phyloP scores from a whole-genome alignment of 768 basidiomycete genomes.

The Rhodotorula graminis region DNA sequence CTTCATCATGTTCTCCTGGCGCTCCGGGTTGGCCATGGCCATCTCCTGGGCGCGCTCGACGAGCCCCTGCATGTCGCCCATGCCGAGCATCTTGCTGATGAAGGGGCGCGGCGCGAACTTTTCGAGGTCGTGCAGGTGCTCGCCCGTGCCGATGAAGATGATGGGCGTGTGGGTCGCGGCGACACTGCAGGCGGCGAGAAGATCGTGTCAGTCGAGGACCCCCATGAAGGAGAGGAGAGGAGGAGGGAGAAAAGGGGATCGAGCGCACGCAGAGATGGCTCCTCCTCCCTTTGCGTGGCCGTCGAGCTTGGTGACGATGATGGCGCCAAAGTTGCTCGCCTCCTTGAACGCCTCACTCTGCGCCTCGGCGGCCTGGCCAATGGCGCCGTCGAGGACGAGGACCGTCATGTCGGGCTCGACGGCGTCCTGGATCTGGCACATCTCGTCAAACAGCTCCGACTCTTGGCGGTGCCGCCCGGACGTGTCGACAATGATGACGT shows the following conservation, averaged over 20 bases:
- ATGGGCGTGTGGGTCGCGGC: constrained; percentile 99
- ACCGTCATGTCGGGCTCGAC: constrained; percentile 96
- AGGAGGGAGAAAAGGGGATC: not conserved
- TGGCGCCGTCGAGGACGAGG: constrained; percentile 91
- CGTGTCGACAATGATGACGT: constrained; percentile 97
- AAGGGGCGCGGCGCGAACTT: constrained; percentile 93
- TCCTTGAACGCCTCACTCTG: constrained; percentile 97
- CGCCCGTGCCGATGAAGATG: constrained; percentile 95
- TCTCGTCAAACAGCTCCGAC: constrained; percentile 91
- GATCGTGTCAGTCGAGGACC: not conserved
- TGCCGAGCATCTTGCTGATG: constrained; percentile 88
- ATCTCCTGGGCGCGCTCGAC: constrained; percentile 99
- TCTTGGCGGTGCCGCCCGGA: constrained; percentile 97
- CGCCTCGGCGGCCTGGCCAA: constrained; percentile 95
- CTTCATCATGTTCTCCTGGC: constrained; percentile 96
- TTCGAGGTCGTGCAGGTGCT: constrained; percentile 95
- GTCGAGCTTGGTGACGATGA: constrained; percentile 99
- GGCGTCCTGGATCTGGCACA: constrained; percentile 91
- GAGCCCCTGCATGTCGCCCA: constrained; percentile 93
- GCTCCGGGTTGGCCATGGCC: constrained; percentile 73
- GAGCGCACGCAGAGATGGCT: constrained; percentile 90
- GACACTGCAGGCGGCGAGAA: constrained; percentile 56
- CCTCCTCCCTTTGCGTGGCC: constrained; percentile 99
- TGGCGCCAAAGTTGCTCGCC: constrained; percentile 93
- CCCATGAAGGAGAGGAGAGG: too few species aligned